Evolutionary conservation across 2,329 filamentous ascomycete genomes (phyloP), one percentile per base, ranked within the genome.

Genomic region (Pyricularia pennisetigena): DNA sequence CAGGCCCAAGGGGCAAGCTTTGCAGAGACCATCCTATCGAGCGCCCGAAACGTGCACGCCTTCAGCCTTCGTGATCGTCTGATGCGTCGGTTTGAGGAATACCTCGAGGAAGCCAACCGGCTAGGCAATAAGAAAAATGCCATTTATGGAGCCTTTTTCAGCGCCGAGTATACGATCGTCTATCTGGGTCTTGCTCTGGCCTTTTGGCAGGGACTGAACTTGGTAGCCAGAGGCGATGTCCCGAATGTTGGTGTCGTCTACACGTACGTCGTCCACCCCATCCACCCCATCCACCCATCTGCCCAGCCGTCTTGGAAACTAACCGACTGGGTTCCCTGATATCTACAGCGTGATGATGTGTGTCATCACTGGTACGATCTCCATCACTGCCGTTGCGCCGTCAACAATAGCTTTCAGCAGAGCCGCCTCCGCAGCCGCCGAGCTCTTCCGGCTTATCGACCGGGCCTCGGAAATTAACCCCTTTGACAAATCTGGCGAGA

Each of bases 191-290:
- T 82, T 69, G 81, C 77, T 0, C 74, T 85, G 3, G 81, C 82
- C 0, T 85, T 85, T 69, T 85, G 83, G 82, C 80, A 84, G 69
- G 83, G 83, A 0, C 78, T 84, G 70, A 74, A 76, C 62, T 82
- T 85, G 78, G 81, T 79, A 62, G 71, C 77, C 3, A 73, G 72
- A 0, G 82, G 81, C 0, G 81, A 84, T 70, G 81, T 84, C 28
- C 64, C 72, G 0, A 71, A 80, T n/a, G 24, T 67, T 30, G 66
- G 66, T 2, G 57, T 41, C 14, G 54, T 67, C n/a, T 63, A 26
- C n/a, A 67, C 66, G 65, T 67, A 30, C 20, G 65, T 67, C 20
- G 14, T 24, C 28, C 23, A 28, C 24, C n/a, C n/a, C n/a, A n/a
- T n/a, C n/a, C n/a, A n/a, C n/a, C n/a, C n/a, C n/a, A n/a, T n/a